phyloP scores from a whole-genome alignment of 1,139 yeast genomes.

The Hyphopichia khmerensis region DNA sequence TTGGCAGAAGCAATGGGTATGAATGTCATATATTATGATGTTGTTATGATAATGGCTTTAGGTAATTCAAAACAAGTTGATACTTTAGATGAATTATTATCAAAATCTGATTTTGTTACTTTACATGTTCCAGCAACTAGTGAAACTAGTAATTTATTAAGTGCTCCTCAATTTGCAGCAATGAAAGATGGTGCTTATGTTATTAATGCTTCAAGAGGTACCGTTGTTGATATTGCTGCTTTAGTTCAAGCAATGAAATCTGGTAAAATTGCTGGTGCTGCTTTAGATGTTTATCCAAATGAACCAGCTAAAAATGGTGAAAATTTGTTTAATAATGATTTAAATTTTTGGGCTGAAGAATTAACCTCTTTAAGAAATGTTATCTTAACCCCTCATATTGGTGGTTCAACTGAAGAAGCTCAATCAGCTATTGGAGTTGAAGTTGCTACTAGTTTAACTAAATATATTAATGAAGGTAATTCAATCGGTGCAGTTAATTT shows the following conservation, averaged over 20 bases:
- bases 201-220: slow-evolving; percentile 96
- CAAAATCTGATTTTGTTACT: slow-evolving; percentile 82
- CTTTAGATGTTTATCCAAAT: slow-evolving; percentile 93
- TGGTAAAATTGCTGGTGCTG: slow-evolving; percentile 97
- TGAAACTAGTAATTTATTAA: slow-evolving; percentile 87
- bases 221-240: slow-evolving; percentile 95
- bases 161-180: slow-evolving; percentile 88
- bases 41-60: slow-evolving; percentile 88
- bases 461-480: slow-evolving; percentile 93
- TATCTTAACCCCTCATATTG: slow-evolving; percentile 94
- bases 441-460: slow-evolving; percentile 81
- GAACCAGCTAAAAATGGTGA: slow-evolving; percentile 98
- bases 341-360: slow-evolving; percentile 85
- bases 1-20: slow-evolving; percentile 98
- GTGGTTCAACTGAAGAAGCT: slow-evolving; percentile 99
- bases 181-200: slow-evolving; percentile 97
- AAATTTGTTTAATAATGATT: slow-evolving; percentile 63
- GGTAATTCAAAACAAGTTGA: slow-evolving; percentile 96
- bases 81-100: slow-evolving; percentile 77
- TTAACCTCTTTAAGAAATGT: slow-evolving; percentile 81
- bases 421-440: slow-evolving; percentile 97
- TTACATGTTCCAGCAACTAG: slow-evolving; percentile 94
- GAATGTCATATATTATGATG: slow-evolving; percentile 93
- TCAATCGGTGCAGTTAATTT: slow-evolving; percentile 97
- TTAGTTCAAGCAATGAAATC: slow-evolving; percentile 86